These are phyloP conservation scores for Olyra latifolia DNA, from an alignment of 176 grass and related monocot species.

Conservation along the genomic window DNA sequence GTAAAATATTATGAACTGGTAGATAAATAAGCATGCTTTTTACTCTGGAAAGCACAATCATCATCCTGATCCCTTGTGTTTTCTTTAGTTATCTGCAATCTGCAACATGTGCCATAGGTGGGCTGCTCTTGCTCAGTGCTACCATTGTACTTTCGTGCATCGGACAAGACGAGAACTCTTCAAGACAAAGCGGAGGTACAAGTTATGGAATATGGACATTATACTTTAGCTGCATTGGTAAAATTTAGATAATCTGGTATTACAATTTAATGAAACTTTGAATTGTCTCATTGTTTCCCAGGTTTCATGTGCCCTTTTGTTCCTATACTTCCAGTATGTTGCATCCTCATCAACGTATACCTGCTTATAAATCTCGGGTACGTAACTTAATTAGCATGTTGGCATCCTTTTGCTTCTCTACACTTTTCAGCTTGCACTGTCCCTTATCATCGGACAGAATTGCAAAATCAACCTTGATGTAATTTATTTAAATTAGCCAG, in stretches of 20 bases:
- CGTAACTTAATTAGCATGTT: conserved; percentile 15
- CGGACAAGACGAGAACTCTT: conserved; percentile 49
- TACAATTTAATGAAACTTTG: conserved; percentile 23
- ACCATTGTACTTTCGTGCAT: conserved; percentile 46
- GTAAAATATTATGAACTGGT: background rate
- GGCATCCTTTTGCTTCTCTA: background rate
- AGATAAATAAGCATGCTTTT: too few relatives aligned
- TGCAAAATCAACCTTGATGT: background rate
- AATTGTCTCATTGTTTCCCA: conserved; percentile 18
- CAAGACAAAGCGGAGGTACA: conserved; percentile 50
- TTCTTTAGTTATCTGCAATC: conserved; percentile 44
- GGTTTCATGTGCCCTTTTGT: conserved; percentile 90
- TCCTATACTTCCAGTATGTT: conserved; percentile 67
- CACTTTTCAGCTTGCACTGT: background rate
- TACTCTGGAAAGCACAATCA: background rate
- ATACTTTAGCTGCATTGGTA: background rate
- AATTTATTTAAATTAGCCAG: background rate
- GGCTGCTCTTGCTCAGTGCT: conserved; percentile 37
- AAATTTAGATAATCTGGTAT: conserved; percentile 4
- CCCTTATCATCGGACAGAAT: background rate
- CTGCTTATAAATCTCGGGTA: conserved; percentile 72
- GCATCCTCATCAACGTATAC: conserved; percentile 75
- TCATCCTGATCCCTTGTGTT: conserved; percentile 9
- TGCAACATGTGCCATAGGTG: conserved; percentile 37
- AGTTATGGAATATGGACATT: background rate